phyloP scores from a whole-genome alignment of 75 land plant species.

The Pseudotsuga menziesii region DNA sequence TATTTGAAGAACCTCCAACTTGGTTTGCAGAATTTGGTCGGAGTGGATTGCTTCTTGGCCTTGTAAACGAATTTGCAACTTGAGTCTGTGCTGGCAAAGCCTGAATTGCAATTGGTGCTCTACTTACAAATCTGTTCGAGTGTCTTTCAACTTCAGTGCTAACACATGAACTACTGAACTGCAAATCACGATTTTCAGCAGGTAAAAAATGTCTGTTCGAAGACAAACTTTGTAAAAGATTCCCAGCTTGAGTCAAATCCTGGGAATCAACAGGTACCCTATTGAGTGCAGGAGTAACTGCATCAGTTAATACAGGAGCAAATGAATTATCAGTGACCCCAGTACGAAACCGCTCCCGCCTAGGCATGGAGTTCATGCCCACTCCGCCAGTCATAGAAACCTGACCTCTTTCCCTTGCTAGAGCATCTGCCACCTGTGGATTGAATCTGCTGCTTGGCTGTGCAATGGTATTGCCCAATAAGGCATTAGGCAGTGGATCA shows the following conservation, averaged over 20 bases:
- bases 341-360: constrained; percentile 14
- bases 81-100: constrained; percentile 50
- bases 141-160: constrained; percentile 25
- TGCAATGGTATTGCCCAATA: not conserved
- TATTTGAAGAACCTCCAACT: constrained; percentile 3
- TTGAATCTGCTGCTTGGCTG: constrained; percentile 6
- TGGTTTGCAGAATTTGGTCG: constrained; percentile 8
- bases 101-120: constrained; percentile 57
- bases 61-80: constrained; percentile 7
- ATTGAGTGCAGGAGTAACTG: constrained; percentile 20
- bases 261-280: constrained; percentile 13
- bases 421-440: constrained; percentile 4
- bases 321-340: constrained; percentile 7
- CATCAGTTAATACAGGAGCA: constrained; percentile 26
- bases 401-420: constrained; percentile 13
- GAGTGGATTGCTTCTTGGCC: constrained; percentile 7
- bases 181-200: constrained; percentile 15
- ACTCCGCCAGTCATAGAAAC: not conserved
- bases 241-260: constrained; percentile 9
- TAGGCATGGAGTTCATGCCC: not conserved
- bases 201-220: not conserved
- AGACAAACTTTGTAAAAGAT: constrained; percentile 11
- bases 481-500: not conserved
- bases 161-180: constrained; percentile 14
- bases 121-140: constrained; percentile 26